Percentiles rank a stretch among this genome's conserved stretches.
phyloP scores from a whole-genome alignment of 2,329 filamentous ascomycete genomes.

The Rhynchosporium agropyri region DNA sequence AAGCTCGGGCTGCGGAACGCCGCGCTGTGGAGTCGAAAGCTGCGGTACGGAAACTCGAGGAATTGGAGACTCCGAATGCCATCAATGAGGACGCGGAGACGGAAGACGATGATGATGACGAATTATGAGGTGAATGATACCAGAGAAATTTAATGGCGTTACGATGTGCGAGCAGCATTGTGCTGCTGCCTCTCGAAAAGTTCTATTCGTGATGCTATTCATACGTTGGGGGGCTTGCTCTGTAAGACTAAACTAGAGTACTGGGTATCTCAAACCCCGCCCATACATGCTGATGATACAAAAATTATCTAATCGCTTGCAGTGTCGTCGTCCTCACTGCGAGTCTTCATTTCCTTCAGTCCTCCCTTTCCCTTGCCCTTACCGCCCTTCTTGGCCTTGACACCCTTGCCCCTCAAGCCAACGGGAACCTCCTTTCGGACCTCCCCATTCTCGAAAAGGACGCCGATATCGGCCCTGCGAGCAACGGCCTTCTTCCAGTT shows the following conservation, averaged over 20 bases:
- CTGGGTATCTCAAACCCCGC: slow-evolving; percentile 13
- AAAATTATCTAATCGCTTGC: slow-evolving; percentile 32
- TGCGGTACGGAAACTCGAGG: neutral
- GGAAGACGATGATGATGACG: slow-evolving; percentile 30
- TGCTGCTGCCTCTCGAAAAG: slow-evolving; percentile 19
- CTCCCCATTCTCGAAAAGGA: slow-evolving; percentile 49
- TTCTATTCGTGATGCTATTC: slow-evolving; percentile 21
- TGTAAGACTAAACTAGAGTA: slow-evolving; percentile 17
- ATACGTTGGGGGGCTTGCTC: slow-evolving; percentile 16
- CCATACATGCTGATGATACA: slow-evolving; percentile 19
- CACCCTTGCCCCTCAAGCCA: slow-evolving; percentile 47
- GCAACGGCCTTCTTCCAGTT: slow-evolving; percentile 50
- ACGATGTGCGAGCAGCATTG: slow-evolving; percentile 15
- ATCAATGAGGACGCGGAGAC: slow-evolving; percentile 22
- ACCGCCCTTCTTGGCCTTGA: slow-evolving; percentile 43
- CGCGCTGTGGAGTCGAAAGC: neutral
- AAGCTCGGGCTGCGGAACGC: slow-evolving; percentile 1
- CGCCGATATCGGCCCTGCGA: slow-evolving; percentile 47
- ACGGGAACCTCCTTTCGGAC: slow-evolving; percentile 49
- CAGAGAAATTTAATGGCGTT: slow-evolving; percentile 21
- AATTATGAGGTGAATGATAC: slow-evolving; percentile 31
- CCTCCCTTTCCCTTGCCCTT: slow-evolving; percentile 44
- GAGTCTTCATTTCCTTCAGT: slow-evolving; percentile 39
- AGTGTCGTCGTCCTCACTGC: slow-evolving; percentile 38
- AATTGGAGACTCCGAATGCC: neutral